These are phyloP conservation scores for Neonectria sp. DNA, from an alignment of 2,329 filamentous ascomycete genomes.

Conservation along the genomic window DNA sequence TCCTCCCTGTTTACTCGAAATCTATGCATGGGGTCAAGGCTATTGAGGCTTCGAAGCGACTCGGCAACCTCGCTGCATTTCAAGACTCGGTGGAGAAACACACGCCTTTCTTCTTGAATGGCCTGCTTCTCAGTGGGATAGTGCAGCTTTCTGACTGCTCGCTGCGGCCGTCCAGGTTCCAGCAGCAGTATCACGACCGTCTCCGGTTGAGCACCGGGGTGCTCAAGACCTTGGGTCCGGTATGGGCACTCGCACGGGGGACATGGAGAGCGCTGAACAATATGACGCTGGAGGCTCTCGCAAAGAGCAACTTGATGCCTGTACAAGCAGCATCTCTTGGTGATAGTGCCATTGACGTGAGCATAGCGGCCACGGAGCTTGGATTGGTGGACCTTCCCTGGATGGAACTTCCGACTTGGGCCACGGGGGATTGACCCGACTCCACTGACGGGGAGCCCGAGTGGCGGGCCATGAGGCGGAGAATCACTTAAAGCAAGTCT, in stretches of 20 bases:
- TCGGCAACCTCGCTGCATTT: slow-evolving; percentile 40
- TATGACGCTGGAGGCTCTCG: not conserved
- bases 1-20: slow-evolving; percentile 22
- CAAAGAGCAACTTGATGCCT: not conserved
- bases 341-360: not conserved
- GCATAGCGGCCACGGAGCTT: not conserved
- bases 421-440: not conserved
- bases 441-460: not conserved
- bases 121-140: slow-evolving; percentile 35
- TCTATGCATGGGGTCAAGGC: slow-evolving; percentile 43
- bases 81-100: slow-evolving; percentile 40
- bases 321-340: not conserved
- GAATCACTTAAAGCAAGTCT: not conserved
- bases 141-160: slow-evolving; percentile 33
- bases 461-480: not conserved
- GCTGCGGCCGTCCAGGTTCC: not conserved
- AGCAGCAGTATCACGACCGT: not conserved
- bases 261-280: not conserved
- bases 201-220: not conserved
- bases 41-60: slow-evolving; percentile 40
- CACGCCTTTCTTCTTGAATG: slow-evolving; percentile 39
- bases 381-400: not conserved
- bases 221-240: not conserved
- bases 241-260: not conserved
- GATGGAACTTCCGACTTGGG: slow-evolving; percentile 7